A percentile compares a stretch with the other conserved stretches of the same genome.
Conservation (phyloP, 352 stramenopile genomes). For the Globisporangium cystogenes region DNA sequence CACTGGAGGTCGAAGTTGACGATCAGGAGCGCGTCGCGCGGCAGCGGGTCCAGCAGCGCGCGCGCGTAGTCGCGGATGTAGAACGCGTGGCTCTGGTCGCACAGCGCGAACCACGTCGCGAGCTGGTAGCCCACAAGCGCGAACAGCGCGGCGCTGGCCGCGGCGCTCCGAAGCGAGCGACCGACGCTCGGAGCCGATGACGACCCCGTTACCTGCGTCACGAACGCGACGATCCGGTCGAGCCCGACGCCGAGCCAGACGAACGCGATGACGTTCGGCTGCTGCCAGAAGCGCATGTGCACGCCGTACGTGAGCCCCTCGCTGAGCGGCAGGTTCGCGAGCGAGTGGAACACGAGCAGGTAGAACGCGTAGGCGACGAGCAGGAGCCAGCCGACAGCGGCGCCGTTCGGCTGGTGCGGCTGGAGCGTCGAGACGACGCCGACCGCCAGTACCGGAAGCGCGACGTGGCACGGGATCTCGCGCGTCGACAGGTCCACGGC, state of each 20-base stretch:
- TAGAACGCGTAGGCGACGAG: slow-evolving; percentile 83
- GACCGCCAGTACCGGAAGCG: slow-evolving; percentile 24
- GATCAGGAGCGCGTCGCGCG: slow-evolving; percentile 75
- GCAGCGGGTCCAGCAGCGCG: slow-evolving; percentile 82
- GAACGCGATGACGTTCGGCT: slow-evolving; percentile 91
- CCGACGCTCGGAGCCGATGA: background rate
- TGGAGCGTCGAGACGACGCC: slow-evolving; percentile 26
- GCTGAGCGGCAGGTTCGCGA: slow-evolving; percentile 92
- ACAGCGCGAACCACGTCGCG: slow-evolving; percentile 33
- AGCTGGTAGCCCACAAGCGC: slow-evolving; percentile 24
- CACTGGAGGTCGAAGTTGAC: slow-evolving; percentile 93
- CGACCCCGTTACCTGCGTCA: background rate
- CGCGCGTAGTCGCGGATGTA: slow-evolving; percentile 86
- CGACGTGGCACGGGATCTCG: slow-evolving; percentile 48
- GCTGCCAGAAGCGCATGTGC: slow-evolving; percentile 93
- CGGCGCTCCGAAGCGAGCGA: background rate
- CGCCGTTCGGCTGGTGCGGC: background rate
- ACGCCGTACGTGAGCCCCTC: slow-evolving; percentile 92
- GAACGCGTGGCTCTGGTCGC: slow-evolving; percentile 38
- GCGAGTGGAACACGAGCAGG: slow-evolving; percentile 91
- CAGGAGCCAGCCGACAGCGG: slow-evolving; percentile 21
- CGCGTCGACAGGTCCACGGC: slow-evolving; percentile 48
- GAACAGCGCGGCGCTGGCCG: slow-evolving; percentile 3
- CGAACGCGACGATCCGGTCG: slow-evolving; percentile 18
- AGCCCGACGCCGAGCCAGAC: slow-evolving; percentile 73